Evolutionary conservation across 1,284 basidiomycete species (phyloP).

Genomic region (Sanghuangporus weigelae): DNA sequence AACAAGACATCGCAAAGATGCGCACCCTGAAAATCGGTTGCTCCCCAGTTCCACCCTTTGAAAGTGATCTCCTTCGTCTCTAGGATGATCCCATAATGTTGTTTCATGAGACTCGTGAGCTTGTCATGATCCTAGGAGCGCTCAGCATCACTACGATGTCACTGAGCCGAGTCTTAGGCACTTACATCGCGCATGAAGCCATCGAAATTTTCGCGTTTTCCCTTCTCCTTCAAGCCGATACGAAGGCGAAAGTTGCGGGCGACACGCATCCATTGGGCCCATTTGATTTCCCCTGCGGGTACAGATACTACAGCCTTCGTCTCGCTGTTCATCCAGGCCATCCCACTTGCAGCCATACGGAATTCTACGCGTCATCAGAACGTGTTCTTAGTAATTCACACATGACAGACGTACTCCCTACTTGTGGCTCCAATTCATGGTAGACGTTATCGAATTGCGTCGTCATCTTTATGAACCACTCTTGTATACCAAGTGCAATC

Average conservation of each 20-base stretch:
- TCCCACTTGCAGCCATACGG: slow-evolving; percentile 80
- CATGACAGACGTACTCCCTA: slow-evolving; percentile 38
- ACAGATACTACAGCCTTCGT: slow-evolving; percentile 64
- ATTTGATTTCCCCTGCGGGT: slow-evolving; percentile 73
- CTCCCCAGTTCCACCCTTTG: slow-evolving; percentile 99
- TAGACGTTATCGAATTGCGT: slow-evolving; percentile 46
- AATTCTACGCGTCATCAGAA: slow-evolving; percentile 53
- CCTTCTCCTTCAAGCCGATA: slow-evolving; percentile 73
- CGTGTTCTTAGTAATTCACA: background rate
- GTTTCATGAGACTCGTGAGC: slow-evolving; percentile 70
- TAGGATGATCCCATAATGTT: slow-evolving; percentile 80
- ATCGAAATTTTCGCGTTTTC: slow-evolving; percentile 79
- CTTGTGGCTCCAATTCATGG: slow-evolving; percentile 39
- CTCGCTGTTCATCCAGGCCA: slow-evolving; percentile 87
- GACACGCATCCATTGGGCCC: slow-evolving; percentile 87
- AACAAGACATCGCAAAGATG: background rate
- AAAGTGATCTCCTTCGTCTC: slow-evolving; percentile 86
- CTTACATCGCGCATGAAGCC: slow-evolving; percentile 88
- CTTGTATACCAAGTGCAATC: background rate
- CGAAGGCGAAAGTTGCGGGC: slow-evolving; percentile 90
- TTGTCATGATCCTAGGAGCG: slow-evolving; percentile 73
- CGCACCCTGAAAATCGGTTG: slow-evolving; percentile 88
- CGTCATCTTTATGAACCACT: slow-evolving; percentile 23
- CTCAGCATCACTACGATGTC: slow-evolving; percentile 5
- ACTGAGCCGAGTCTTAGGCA: background rate